Conservation (phyloP, 805 yeast species). For the Teunomyces aglyptinius region DNA sequence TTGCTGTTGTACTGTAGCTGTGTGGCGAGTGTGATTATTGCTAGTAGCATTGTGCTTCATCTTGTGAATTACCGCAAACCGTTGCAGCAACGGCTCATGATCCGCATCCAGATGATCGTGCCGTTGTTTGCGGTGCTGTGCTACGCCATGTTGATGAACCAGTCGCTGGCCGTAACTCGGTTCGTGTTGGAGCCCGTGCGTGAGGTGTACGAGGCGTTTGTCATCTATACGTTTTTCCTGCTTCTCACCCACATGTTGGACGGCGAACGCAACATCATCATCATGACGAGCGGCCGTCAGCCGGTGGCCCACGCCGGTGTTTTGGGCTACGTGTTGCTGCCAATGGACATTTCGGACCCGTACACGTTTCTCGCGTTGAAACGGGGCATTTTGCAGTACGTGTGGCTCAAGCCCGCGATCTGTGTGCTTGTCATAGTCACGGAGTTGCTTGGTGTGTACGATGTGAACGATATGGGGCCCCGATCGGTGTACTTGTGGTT, state of each 20-base stretch:
- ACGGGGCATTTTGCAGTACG: conserved; percentile 87
- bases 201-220: conserved; percentile 95
- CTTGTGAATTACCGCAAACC: conserved; percentile 79
- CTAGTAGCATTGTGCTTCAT: conserved; percentile 30
- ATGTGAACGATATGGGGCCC: conserved; percentile 48
- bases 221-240: conserved; percentile 88
- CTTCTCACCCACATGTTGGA: conserved; percentile 81
- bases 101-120: conserved; percentile 77
- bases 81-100: conserved; percentile 77
- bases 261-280: conserved; percentile 85
- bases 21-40: conserved; percentile 22
- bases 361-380: conserved; percentile 71
- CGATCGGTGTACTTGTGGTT: conserved; percentile 60
- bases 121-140: conserved; percentile 80
- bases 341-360: conserved; percentile 85
- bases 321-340: conserved; percentile 47
- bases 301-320: conserved; percentile 69
- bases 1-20: conserved; percentile 20
- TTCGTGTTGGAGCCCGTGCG: conserved; percentile 66
- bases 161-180: conserved; percentile 37
- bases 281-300: conserved; percentile 63
- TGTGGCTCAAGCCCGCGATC: conserved; percentile 89
- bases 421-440: conserved; percentile 52
- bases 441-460: conserved; percentile 48
- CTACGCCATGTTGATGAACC: conserved; percentile 52